phyloP scores from a whole-genome alignment of 202 grass and related monocot species.

The Carex sylvatica region DNA sequence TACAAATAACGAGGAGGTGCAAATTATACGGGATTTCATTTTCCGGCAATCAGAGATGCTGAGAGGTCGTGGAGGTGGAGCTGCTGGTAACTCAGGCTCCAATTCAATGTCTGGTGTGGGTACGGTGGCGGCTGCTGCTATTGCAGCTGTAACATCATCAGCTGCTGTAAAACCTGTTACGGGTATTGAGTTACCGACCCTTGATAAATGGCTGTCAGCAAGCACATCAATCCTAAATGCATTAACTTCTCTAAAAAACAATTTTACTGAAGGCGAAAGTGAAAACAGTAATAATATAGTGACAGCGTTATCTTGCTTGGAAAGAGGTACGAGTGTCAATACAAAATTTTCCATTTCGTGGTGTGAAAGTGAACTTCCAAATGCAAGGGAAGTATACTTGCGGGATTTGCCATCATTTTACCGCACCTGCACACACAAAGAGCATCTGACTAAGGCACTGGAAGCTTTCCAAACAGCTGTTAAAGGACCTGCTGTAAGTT shows the following conservation, averaged over 20 bases:
- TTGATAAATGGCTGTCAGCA: conserved; percentile 70
- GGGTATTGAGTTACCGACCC: conserved; percentile 63
- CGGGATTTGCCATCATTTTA: conserved; percentile 82
- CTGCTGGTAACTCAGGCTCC: conserved; percentile 55
- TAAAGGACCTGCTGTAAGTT: conserved; percentile 71
- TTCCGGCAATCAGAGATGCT: conserved; percentile 66
- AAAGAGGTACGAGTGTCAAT: conserved; percentile 61
- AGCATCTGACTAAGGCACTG: conserved; percentile 75
- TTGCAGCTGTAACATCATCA: conserved; percentile 68
- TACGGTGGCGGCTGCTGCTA: conserved; percentile 81
- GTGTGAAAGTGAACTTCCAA: conserved; percentile 84
- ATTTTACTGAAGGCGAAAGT: conserved; percentile 8
- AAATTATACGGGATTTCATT: conserved; percentile 88
- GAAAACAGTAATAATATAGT: conserved; percentile 44
- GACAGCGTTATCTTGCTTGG: conserved; percentile 61
- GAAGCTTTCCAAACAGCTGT: conserved; percentile 63
- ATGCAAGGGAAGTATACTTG: conserved; percentile 71
- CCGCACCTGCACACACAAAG: conserved; percentile 59
- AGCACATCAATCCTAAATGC: conserved; percentile 59
- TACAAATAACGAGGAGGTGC: conserved; percentile 66
- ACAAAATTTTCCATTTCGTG: conserved; percentile 89
- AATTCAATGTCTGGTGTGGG: conserved; percentile 64
- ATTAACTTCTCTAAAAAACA: conserved; percentile 40
- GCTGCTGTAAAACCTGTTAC: conserved; percentile 59
- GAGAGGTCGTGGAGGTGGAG: conserved; percentile 54